Evolutionary conservation across 306 rosid species (phyloP).

Genomic region (Clitoria ternatea): DNA sequence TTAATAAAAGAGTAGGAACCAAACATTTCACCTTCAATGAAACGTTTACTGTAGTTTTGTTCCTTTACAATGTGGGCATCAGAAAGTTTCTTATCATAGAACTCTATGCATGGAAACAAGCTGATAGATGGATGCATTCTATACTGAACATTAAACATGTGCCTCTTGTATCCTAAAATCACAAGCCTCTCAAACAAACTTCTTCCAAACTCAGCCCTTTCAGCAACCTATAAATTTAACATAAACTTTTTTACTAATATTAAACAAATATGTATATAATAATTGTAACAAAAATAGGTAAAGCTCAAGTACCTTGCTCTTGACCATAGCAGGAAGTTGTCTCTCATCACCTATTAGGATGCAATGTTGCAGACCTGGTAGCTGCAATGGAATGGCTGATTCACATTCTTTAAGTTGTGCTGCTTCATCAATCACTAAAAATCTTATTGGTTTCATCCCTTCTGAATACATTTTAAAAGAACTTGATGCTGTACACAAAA

Average conservation of each 20-base stretch:
- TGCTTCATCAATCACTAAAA: conserved; percentile 53
- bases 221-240: conserved; percentile 26
- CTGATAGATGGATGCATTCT: conserved; percentile 55
- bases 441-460: not conserved
- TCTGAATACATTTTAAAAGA: conserved; percentile 16
- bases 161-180: conserved; percentile 24
- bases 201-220: conserved; percentile 41
- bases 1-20: too few species aligned
- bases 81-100: conserved; percentile 26
- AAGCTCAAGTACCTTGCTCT: conserved; percentile 45
- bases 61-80: conserved; percentile 28
- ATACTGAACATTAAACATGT: conserved; percentile 36
- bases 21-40: conserved; percentile 26
- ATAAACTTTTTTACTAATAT: not conserved
- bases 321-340: conserved; percentile 60
- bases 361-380: conserved; percentile 31
- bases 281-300: not conserved
- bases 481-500: conserved; percentile 35
- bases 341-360: conserved; percentile 51
- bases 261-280: not conserved
- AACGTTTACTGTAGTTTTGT: not conserved
- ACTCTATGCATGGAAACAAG: conserved; percentile 34
- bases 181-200: conserved; percentile 46
- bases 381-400: conserved; percentile 47
- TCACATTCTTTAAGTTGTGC: conserved; percentile 61